phyloP scores from a whole-genome alignment of 2,329 filamentous ascomycete species.

The Pseudodiploospora longispora region DNA sequence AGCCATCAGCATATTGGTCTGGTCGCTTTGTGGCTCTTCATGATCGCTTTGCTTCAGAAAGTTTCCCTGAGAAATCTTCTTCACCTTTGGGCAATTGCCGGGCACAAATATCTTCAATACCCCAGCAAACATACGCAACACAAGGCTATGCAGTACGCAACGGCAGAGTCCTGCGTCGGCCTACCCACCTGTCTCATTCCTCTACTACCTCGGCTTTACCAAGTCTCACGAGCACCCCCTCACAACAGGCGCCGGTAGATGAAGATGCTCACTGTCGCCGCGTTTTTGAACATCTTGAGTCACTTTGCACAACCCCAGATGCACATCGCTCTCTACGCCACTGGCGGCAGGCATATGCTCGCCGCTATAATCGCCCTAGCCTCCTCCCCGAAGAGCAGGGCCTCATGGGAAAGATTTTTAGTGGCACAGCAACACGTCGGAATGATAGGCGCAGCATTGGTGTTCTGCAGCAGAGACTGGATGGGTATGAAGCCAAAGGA shows the following conservation, averaged over 20 bases:
- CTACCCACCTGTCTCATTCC: constrained; percentile 22
- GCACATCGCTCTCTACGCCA: constrained; percentile 37
- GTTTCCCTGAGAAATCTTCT: constrained; percentile 11
- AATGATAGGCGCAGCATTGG: constrained; percentile 15
- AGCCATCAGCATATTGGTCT: constrained; percentile 49
- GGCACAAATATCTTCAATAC: neutral
- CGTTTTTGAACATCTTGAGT: constrained; percentile 39
- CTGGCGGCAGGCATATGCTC: constrained; percentile 44
- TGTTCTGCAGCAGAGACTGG: constrained; percentile 1
- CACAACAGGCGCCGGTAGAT: constrained; percentile 14
- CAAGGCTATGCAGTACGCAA: too few relatives aligned
- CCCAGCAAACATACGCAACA: neutral
- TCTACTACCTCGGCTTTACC: constrained; percentile 25
- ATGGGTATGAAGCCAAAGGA: constrained; percentile 1
- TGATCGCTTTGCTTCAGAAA: constrained; percentile 34
- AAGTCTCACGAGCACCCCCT: constrained; percentile 13
- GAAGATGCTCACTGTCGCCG: constrained; percentile 36
- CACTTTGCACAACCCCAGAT: constrained; percentile 37
- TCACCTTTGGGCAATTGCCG: neutral
- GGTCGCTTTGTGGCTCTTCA: constrained; percentile 52
- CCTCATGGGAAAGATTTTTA: constrained; percentile 21
- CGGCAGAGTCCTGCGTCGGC: constrained; percentile 2
- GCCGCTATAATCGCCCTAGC: constrained; percentile 24
- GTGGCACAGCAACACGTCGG: constrained; percentile 10
- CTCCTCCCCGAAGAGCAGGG: constrained; percentile 31